Base-by-base conservation (phyloP, 805 yeast genomes). In the Schwanniomyces pseudopolymorphus region DNA sequence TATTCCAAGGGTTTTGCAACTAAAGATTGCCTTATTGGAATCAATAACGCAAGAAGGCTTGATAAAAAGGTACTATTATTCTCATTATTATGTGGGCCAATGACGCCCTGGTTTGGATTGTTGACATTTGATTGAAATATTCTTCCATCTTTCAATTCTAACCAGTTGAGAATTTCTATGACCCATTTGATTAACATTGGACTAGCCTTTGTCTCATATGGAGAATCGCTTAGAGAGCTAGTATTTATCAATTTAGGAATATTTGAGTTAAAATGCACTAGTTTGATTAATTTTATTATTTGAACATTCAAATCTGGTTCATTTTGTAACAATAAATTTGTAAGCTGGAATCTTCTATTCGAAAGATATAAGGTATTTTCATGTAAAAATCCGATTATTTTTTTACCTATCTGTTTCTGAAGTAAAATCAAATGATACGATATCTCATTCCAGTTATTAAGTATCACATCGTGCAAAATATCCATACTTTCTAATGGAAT, bases 81-180 rank as follows among this genome's bases (percentile, higher is more conserved):
- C 24, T 37, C 37, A 37, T 31, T 37, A 20, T 42, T 43, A 25
- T 44, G 37, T 10, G 26, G 17, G 13, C 33, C 27, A 22, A 46
- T 44, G 35, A 38, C 35, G 24, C 54, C 53, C 37, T 48, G 44
- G 7, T 47, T 50, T 7, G 54, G 46, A 39, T 39, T 39, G 28
- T 33, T 40, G 17, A 37, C 45, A 38, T 46, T 53, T 19, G 35
- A 26, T 8, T 40, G 27, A 21, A 42, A 38, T 20, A 33, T 21
- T 41, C 59, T 59, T 4, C 74, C 81, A 49, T 80, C 84, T 54
- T 79, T 80, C 53, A 75, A 70, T 53, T 79, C 82, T 16, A 79
- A 58, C 85, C 85, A 80, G 28, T 78, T 69, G 16, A 78, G 63
- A 2, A 79, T 69, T 43, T 77, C 79, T 25, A 75, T 64, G 0